Evolutionary conservation across 345 rosid genomes (phyloP).

Genomic region (Microthlaspi erraticum): DNA sequence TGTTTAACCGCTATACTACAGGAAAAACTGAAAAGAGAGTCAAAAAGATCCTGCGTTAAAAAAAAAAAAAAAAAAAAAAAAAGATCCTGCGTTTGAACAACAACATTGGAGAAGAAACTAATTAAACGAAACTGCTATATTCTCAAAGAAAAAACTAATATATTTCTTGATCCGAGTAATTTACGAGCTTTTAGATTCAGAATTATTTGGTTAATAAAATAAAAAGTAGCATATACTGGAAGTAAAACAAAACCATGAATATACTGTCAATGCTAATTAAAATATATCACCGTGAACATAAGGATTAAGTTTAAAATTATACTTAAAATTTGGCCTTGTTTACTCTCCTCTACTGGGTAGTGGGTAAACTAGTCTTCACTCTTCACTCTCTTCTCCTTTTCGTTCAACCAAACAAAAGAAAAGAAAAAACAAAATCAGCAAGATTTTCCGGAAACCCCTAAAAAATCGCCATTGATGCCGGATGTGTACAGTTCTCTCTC

Average conservation of each 20-base stretch:
- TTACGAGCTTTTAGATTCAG: too few relatives aligned
- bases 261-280: background rate
- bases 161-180: too few relatives aligned
- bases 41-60: too few relatives aligned
- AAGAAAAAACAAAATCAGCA: conserved; percentile 1
- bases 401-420: background rate
- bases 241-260: background rate
- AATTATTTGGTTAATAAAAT: background rate
- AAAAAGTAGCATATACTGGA: background rate
- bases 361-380: too few relatives aligned
- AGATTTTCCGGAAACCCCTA: conserved; percentile 32
- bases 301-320: background rate
- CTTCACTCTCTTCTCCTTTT: conserved; percentile 14
- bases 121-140: too few relatives aligned
- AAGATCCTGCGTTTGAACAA: too few relatives aligned
- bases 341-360: conserved; percentile 5
- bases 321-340: background rate
- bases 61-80: too few relatives aligned
- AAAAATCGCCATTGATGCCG: conserved; percentile 43
- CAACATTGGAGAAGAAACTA: too few relatives aligned
- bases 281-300: conserved; percentile 8
- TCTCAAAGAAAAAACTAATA: too few relatives aligned
- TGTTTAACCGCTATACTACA: too few relatives aligned
- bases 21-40: too few relatives aligned
- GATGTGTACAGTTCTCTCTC: conserved; percentile 38